Evolutionary conservation across 306 rosid genomes (phyloP).

Genomic region (Pueraria montana): DNA sequence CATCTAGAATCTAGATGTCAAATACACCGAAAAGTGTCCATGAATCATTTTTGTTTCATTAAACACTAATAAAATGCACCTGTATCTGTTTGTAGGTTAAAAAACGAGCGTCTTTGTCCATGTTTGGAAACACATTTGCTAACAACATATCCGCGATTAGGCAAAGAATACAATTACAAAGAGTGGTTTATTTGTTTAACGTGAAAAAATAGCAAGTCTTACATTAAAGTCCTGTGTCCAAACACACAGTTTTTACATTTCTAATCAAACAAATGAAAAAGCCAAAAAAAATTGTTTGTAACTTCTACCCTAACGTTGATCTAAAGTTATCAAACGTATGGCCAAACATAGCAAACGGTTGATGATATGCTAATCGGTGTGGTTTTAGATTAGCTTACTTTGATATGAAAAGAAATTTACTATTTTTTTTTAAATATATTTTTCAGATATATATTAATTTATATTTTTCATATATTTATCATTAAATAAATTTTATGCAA

Average conservation of each 20-base stretch:
- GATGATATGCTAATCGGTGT: background rate
- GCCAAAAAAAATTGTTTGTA: background rate
- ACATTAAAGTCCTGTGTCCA: background rate
- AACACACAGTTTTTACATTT: background rate
- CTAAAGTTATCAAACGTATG: background rate
- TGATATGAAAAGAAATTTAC: background rate
- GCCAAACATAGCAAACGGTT: background rate
- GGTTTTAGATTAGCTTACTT: background rate
- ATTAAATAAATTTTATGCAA: background rate
- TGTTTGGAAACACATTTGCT: background rate
- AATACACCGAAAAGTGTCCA: background rate
- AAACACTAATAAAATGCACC: background rate
- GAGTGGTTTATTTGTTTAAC: background rate
- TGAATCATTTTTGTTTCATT: background rate
- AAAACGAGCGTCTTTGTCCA: background rate
- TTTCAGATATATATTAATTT: background rate
- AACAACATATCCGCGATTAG: background rate
- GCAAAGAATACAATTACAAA: background rate
- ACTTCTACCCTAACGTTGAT: background rate
- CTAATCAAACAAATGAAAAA: background rate
- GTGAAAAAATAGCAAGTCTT: background rate
- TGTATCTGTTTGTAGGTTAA: background rate
- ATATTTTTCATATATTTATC: background rate
- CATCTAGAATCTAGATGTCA: background rate
- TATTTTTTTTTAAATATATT: background rate